phyloP scores from a whole-genome alignment of 768 basidiomycete species.

The Paxillus ammoniavirescens region DNA sequence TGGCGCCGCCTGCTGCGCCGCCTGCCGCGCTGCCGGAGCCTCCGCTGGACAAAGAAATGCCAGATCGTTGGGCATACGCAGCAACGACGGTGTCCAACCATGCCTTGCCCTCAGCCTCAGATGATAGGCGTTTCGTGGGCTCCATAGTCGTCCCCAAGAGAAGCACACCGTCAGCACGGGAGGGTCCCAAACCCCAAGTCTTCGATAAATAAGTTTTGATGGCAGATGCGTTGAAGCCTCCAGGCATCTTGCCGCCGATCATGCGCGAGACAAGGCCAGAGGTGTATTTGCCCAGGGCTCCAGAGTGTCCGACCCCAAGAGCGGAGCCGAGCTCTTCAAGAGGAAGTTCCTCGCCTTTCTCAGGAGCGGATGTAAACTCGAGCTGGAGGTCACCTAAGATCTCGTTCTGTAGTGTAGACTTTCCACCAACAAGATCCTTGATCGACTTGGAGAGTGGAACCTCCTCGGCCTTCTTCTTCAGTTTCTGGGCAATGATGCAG shows the following conservation, averaged over 20 bases:
- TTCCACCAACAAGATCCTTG: slow-evolving; percentile 98
- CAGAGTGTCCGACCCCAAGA: slow-evolving; percentile 75
- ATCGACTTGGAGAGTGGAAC: slow-evolving; percentile 90
- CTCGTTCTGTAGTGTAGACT: slow-evolving; percentile 98
- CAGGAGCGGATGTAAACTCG: slow-evolving; percentile 92
- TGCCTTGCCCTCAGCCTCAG: slow-evolving; percentile 88
- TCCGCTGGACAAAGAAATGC: slow-evolving; percentile 77
- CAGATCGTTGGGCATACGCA: slow-evolving; percentile 84
- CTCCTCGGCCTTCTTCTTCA: slow-evolving; percentile 93
- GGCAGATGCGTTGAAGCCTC: slow-evolving; percentile 92
- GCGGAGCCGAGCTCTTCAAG: slow-evolving; percentile 93
- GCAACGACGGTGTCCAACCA: slow-evolving; percentile 89
- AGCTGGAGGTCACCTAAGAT: slow-evolving; percentile 95
- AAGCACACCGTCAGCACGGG: slow-evolving; percentile 86
- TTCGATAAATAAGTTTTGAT: slow-evolving; percentile 89
- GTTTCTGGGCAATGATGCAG: slow-evolving; percentile 92
- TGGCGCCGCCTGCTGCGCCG: slow-evolving; percentile 67
- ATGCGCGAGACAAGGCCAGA: slow-evolving; percentile 87
- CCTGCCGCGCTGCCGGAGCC: slow-evolving; percentile 60
- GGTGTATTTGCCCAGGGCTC: slow-evolving; percentile 92
- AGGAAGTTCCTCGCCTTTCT: slow-evolving; percentile 97
- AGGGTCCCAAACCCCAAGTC: slow-evolving; percentile 92
- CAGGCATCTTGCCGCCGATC: slow-evolving; percentile 96
- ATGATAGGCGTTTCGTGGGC: slow-evolving; percentile 88
- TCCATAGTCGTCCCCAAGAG: slow-evolving; percentile 91